phyloP scores from a whole-genome alignment of 1,284 basidiomycete genomes.

The Heterobasidion parviporum region DNA sequence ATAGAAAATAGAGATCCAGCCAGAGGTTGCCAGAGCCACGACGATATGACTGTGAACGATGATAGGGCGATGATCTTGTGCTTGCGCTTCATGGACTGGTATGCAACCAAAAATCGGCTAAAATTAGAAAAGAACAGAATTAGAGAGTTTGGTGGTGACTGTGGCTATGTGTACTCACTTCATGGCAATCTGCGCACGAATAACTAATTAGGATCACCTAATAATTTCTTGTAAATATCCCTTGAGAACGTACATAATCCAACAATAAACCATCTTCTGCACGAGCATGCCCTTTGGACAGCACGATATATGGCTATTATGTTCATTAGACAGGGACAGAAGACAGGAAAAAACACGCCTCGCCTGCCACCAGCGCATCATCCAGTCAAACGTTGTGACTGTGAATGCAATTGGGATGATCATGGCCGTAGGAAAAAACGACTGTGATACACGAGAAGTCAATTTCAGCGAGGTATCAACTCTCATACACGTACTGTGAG shows the following conservation, averaged over 20 bases:
- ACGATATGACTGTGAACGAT: conserved; percentile 30
- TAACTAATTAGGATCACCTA: background rate
- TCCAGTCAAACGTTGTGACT: conserved; percentile 15
- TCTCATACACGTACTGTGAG: conserved; percentile 35
- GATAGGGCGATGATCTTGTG: conserved; percentile 46
- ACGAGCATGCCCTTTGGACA: conserved; percentile 39
- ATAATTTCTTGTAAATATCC: background rate
- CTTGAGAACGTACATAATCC: conserved; percentile 42
- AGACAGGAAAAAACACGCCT: conserved; percentile 22
- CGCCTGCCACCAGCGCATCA: conserved; percentile 21
- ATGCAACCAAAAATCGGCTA: conserved; percentile 1
- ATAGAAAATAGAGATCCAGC: conserved; percentile 51
- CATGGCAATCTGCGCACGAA: conserved; percentile 23
- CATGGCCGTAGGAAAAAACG: conserved; percentile 48
- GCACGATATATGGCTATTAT: conserved; percentile 43
- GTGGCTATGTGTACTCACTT: conserved; percentile 18
- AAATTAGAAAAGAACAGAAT: background rate
- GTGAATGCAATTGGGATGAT: conserved; percentile 19
- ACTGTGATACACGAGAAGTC: conserved; percentile 24
- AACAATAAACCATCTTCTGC: conserved; percentile 51
- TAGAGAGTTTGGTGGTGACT: background rate
- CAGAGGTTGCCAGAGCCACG: conserved; percentile 43
- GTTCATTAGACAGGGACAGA: background rate
- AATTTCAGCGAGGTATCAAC: background rate
- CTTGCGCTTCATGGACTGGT: conserved; percentile 16